These are phyloP conservation scores for Craterostigma plantagineum DNA, from an alignment of 257 asterid species.

Conservation along the genomic window DNA sequence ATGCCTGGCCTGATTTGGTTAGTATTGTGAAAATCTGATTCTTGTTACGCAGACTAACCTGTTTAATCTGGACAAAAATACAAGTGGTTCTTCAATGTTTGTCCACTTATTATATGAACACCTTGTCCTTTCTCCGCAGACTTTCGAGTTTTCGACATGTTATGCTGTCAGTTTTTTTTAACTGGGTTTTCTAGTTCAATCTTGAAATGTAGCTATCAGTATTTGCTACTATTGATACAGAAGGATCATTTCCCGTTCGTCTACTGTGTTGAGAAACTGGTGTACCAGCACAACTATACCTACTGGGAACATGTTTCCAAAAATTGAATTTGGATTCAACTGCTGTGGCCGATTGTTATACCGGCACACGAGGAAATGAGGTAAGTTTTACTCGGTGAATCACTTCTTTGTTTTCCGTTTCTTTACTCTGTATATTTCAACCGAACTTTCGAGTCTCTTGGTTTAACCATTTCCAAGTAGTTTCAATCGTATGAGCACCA, in stretches of 20 bases:
- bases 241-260: conserved; percentile 59
- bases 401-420: too few species aligned
- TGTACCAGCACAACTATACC: conserved; percentile 39
- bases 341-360: conserved; percentile 40
- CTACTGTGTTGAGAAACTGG: conserved; percentile 66
- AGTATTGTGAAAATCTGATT: conserved; percentile 13
- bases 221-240: conserved; percentile 31
- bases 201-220: conserved; percentile 2
- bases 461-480: too few species aligned
- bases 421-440: too few species aligned
- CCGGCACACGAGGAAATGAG: conserved; percentile 44
- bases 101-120: too few species aligned
- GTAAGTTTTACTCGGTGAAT: conserved; percentile 29
- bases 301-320: conserved; percentile 78
- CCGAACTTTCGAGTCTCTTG: not conserved
- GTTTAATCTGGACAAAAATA: not conserved
- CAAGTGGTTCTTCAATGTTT: not conserved
- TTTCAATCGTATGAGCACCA: too few species aligned
- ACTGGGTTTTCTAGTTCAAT: not conserved
- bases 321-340: conserved; percentile 51
- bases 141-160: too few species aligned
- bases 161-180: too few species aligned
- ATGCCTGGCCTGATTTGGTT: conserved; percentile 85
- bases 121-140: too few species aligned
- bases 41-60: too few species aligned